Base-by-base conservation (phyloP, 1,139 yeast species). In the Scheffersomyces insectosa region DNA sequence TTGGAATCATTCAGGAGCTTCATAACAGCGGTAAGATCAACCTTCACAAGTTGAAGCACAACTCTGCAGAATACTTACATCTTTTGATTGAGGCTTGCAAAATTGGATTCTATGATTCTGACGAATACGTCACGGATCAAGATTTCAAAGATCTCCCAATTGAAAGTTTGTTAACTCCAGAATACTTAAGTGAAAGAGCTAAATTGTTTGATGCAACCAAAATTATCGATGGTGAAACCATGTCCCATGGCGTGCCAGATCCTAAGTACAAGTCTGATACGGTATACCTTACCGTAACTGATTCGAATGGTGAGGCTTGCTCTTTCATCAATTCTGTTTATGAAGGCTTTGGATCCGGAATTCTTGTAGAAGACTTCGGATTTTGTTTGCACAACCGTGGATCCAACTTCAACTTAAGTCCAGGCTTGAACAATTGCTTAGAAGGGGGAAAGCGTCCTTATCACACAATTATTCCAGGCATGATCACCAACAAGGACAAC, bases 381-480 rank as follows among this genome's bases (percentile, higher is more conserved):
- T 88, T 88, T 61, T 75, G 83, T 41, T 69, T 88, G 43, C 95
- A 87, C 44, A 86, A 84, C 60, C 72, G 96, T 52, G 95, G 95
- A 2, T 81, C 83, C 38, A 87, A 85, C 60, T 88, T 88, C 66
- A 83, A 82, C 52, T 67, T 86, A 43, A 71, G 75, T 40, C 77
- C 79, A 7, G 80, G 80, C 1, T 72, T 80, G 25, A 72, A 77
- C 40, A 88, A 88, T 56, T 73, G 78, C 42, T 64, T 84, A 35
- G 90, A 77, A 45, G 88, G 89, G 1, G 77, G 79, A 31, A 88
- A 88, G 59, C 70, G 95, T 47, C 86, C 93, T 1, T 88, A 87
- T 62, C 95, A 88, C 56, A 88, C 96, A 0, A 88, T 88, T 48
- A 87, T 88, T 45, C 95, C 96, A 0, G 89, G 90, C 0, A 78